phyloP scores from a whole-genome alignment of 2,329 filamentous ascomycete genomes.

The Phyllosticta citribraziliensis region DNA sequence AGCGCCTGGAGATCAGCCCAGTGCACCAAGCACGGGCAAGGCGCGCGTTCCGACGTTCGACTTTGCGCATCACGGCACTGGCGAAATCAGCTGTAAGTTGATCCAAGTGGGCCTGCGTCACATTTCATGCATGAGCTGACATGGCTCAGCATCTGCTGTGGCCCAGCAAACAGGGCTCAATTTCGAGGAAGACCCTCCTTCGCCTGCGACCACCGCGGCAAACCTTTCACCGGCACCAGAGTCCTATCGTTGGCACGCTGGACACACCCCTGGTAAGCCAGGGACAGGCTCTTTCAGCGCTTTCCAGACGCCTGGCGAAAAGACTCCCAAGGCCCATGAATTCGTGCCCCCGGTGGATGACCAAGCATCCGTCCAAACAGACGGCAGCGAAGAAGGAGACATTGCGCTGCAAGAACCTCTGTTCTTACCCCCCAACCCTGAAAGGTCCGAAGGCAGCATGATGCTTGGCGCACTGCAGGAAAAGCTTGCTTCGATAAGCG shows the following conservation, averaged over 20 bases:
- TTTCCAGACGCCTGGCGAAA: background rate
- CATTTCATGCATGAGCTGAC: background rate
- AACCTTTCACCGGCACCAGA: constrained; percentile 24
- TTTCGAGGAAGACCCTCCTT: constrained; percentile 20
- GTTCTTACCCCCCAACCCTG: constrained; percentile 5
- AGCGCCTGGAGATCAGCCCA: background rate
- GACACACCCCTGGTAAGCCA: constrained; percentile 23
- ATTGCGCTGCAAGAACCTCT: constrained; percentile 6
- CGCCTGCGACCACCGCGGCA: constrained; percentile 23
- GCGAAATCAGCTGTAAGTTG: background rate
- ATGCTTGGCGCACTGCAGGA: constrained; percentile 2
- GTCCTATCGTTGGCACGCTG: constrained; percentile 25
- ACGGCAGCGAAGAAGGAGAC: constrained; percentile 13
- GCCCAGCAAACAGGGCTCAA: background rate
- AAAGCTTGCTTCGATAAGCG: constrained; percentile 1
- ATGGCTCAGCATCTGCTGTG: background rate
- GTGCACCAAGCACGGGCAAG: background rate
- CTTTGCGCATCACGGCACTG: constrained; percentile 3
- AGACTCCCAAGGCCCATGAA: constrained; percentile 1
- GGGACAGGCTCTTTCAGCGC: constrained; percentile 11
- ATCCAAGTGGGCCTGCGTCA: background rate
- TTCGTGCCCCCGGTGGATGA: background rate
- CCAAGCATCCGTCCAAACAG: background rate
- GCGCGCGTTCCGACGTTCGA: background rate
- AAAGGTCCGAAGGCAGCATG: background rate